A percentile compares a stretch with the other conserved stretches of the same genome.
Evolutionary conservation across 2,329 filamentous ascomycete species (phyloP).

Genomic region (Verticillium albo-atrum): DNA sequence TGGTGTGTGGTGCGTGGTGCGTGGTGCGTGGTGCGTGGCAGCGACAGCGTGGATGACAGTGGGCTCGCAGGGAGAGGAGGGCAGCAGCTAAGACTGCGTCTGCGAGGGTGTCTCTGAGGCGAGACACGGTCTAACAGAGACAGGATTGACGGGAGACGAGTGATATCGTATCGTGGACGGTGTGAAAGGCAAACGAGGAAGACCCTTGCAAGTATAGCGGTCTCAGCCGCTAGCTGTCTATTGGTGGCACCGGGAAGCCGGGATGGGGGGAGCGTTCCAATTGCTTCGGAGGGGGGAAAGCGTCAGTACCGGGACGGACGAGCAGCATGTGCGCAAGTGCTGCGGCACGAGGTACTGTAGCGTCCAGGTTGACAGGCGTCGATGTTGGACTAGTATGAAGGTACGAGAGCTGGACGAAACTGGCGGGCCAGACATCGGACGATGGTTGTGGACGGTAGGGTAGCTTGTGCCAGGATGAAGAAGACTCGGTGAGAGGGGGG

Average conservation of each 20-base stretch:
- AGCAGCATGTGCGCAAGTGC: not conserved
- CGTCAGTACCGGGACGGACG: not conserved
- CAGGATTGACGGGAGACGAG: not conserved
- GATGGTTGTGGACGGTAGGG: not conserved
- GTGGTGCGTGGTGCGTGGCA: not conserved
- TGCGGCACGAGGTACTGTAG: not conserved
- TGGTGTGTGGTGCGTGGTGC: not conserved
- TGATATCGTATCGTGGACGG: not conserved
- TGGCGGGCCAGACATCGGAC: not conserved
- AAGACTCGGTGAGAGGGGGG: not conserved
- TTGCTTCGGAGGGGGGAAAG: not conserved
- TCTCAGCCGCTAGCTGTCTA: not conserved
- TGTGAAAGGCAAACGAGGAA: conserved; percentile 1
- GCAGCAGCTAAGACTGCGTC: not conserved
- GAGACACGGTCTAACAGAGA: not conserved
- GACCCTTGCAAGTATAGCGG: conserved; percentile 1
- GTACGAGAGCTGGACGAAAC: not conserved
- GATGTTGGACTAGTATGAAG: not conserved
- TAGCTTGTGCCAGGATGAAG: not conserved
- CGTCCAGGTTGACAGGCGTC: not conserved
- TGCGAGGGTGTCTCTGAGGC: not conserved
- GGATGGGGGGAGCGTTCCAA: not conserved
- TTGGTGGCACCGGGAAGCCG: conserved; percentile 5
- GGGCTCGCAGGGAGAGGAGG: not conserved
- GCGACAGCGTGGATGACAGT: not conserved